Base-by-base conservation (phyloP, 129 eudicot genomes). In the Oenanthe sinensis region DNA sequence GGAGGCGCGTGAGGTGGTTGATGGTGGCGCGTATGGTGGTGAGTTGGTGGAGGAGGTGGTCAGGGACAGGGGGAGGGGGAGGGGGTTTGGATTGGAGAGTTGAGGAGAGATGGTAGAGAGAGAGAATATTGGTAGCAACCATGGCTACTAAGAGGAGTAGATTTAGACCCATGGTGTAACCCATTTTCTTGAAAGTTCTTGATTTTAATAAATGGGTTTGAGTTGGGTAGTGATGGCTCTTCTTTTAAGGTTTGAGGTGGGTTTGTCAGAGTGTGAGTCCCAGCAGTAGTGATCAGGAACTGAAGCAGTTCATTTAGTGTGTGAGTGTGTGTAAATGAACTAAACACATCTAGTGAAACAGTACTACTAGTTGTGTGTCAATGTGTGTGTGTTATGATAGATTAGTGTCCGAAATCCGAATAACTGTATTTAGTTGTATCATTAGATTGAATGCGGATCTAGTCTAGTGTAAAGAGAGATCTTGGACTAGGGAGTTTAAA, bases 21-120 rank as follows among this genome's bases (percentile, higher is more conserved):
- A 94, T 91, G 93, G 98, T 91, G 96, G 98, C 97, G 96, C 96
- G 98, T 84, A 94, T 91, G 83, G 97, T 94, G 68, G 87, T 87
- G 47, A 94, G 97, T 46, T 94, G 93, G 83, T 85, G 96, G 81
- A 91, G 84, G 52, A 93, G 98, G 82, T 91, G 92, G 58, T 88
- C 88, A 14, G 97, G 96, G 75, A 83, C 87, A 0, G 84, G 84
- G 39, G 82, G 87, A 11, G 87, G 40, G 70, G 87, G 26, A 15
- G 90, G 78, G 77, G 88, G 82, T 8, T 76, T 79, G 86, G 91
- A 81, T 52, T 83, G 87, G 85, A 88, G 82, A 81, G 89, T 88
- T 84, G 96, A 84, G 83, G 98, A 94, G 85, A 94, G 97, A 82
- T 91, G 98, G 96, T 94, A 94, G 50, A 94, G 94, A 52, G 98